Evolutionary conservation across 1,139 yeast species (phyloP).

Genomic region (Saccharomyces hybrid): DNA sequence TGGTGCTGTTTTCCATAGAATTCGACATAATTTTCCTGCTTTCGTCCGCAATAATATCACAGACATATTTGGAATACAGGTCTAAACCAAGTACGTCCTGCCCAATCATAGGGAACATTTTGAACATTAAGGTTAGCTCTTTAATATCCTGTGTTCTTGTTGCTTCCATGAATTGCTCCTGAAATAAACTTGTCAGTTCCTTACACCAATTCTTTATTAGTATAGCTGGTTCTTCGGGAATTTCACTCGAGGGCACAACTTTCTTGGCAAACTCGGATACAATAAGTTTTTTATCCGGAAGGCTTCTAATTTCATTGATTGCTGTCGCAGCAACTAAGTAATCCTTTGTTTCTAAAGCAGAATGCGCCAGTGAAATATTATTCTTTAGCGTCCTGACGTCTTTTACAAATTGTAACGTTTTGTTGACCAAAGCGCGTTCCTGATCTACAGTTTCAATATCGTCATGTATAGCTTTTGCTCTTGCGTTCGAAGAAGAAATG

Average conservation of each 20-base stretch:
- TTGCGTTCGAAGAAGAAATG: slow-evolving; percentile 47
- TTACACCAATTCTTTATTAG: slow-evolving; percentile 52
- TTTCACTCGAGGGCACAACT: slow-evolving; percentile 83
- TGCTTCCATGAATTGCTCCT: slow-evolving; percentile 59
- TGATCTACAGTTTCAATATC: slow-evolving; percentile 62
- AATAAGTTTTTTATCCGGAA: slow-evolving; percentile 42
- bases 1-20: slow-evolving; percentile 26
- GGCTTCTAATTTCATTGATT: slow-evolving; percentile 60
- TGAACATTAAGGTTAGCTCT: slow-evolving; percentile 56
- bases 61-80: slow-evolving; percentile 77
- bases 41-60: slow-evolving; percentile 75
- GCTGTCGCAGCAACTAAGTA: slow-evolving; percentile 62
- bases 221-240: slow-evolving; percentile 71
- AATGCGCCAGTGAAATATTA: slow-evolving; percentile 22
- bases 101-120: slow-evolving; percentile 79
- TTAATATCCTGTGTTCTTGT: slow-evolving; percentile 57
- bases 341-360: slow-evolving; percentile 35
- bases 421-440: slow-evolving; percentile 61
- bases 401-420: slow-evolving; percentile 57
- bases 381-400: slow-evolving; percentile 48
- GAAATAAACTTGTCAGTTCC: slow-evolving; percentile 50
- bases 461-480: slow-evolving; percentile 60
- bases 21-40: slow-evolving; percentile 41
- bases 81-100: slow-evolving; percentile 64
- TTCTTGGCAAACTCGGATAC: slow-evolving; percentile 71